phyloP scores from a whole-genome alignment of 1,139 yeast species.

The Arxiozyma telluris region DNA sequence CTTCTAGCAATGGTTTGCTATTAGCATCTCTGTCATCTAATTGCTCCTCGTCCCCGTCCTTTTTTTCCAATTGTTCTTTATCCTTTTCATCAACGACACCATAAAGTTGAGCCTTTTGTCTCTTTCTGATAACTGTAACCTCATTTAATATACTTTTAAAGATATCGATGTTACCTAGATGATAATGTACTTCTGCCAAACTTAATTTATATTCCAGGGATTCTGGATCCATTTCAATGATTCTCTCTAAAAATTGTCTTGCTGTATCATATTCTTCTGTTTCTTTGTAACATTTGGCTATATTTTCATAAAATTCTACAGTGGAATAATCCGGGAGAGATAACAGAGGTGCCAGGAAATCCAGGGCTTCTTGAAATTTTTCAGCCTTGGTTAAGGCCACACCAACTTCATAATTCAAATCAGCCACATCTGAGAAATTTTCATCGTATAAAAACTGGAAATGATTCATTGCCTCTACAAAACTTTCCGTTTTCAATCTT shows the following conservation, averaged over 20 bases:
- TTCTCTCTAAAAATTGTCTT: constrained; percentile 48
- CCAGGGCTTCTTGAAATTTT: constrained; percentile 61
- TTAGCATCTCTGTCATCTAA: constrained; percentile 4
- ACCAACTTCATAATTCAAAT: constrained; percentile 72
- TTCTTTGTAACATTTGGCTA: constrained; percentile 75
- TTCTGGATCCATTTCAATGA: constrained; percentile 49
- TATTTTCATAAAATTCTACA: constrained; percentile 46
- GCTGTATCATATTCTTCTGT: constrained; percentile 65
- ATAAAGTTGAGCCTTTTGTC: constrained; percentile 26
- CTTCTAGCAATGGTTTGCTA: constrained; percentile 33
- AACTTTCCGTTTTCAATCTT: constrained; percentile 55
- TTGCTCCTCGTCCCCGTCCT: constrained; percentile 14
- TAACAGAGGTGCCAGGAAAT: constrained; percentile 48
- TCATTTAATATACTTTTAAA: constrained; percentile 53
- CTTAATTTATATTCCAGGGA: constrained; percentile 68
- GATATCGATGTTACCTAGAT: constrained; percentile 54
- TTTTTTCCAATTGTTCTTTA: constrained; percentile 13
- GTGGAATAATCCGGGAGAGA: constrained; percentile 42
- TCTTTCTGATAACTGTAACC: constrained; percentile 36
- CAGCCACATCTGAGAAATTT: constrained; percentile 55
- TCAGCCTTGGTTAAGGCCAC: constrained; percentile 61
- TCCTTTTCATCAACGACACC: constrained; percentile 8
- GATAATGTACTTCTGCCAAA: constrained; percentile 72
- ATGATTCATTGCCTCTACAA: constrained; percentile 64
- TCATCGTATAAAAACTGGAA: constrained; percentile 51